Base-by-base conservation (phyloP, 139 green algal species). In the Mychonastes homosphaera region DNA sequence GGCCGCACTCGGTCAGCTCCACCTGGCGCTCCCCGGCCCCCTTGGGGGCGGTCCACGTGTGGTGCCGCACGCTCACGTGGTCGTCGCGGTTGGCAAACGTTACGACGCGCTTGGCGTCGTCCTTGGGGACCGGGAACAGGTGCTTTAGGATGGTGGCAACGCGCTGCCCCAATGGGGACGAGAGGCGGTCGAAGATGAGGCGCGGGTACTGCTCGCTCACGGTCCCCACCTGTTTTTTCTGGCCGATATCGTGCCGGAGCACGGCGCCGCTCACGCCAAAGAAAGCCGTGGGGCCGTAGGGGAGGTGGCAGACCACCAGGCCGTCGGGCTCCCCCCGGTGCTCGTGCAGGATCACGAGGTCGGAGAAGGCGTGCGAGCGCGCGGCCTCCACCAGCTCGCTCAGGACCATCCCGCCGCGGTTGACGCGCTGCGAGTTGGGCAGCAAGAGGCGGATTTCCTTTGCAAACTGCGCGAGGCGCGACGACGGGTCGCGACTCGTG, bases 401-500 rank as follows among this genome's bases (percentile, higher is more conserved):
- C 36, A 97, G 62, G 28, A 93, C 69, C 73, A 77, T 82, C 65
- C 58, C 63, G 64, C 66, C 69, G 13, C 71, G 76, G 72, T 99
- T 99, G 65, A 98, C 82, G 38, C 92, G 74, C 69, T 94, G 77
- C 3, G 77, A 63, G 66, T 95, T 95, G 49, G 92, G 92, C 18
- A 99, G 69, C 13, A 97, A 65, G 38, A 97, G 84, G 62, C 94
- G 92, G 56, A 99, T 67, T 68, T 99, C 92, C 79, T 99, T 99
- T 28, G 84, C 84, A 73, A 99, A 98, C 58, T 95, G 83, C 24
- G 75, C 76, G 15, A 99, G 78, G 27, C 88, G 69, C 47, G 62
- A 85, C 69, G 75, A 90, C 50, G 93, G 91, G 67, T 98, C 86
- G 2, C 93, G 59, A 9, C 75, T 90, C 19, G 93, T 99, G 24